Evolutionary conservation across 768 basidiomycete species (phyloP).

Genomic region (Psilocybe cyanescens): DNA sequence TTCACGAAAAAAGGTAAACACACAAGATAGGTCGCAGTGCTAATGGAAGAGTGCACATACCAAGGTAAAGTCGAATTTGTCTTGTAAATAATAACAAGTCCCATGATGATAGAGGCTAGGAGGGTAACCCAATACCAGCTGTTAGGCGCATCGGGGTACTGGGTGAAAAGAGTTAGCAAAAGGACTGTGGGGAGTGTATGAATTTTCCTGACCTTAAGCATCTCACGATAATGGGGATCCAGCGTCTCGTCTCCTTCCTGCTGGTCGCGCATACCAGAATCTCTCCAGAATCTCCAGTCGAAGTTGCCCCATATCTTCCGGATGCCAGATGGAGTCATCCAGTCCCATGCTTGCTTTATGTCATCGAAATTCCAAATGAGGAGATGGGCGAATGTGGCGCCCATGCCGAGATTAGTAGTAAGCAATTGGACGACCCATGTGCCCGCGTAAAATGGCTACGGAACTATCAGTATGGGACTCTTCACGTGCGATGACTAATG

Average conservation of each 20-base stretch:
- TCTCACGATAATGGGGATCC: constrained; percentile 54
- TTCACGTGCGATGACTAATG: no score
- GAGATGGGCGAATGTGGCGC: constrained; percentile 51
- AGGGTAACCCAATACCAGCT: constrained; percentile 56
- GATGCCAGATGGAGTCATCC: constrained; percentile 42
- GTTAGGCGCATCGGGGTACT: constrained; percentile 61
- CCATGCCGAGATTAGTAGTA: constrained; percentile 48
- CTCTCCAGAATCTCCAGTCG: constrained; percentile 46
- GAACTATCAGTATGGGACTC: no score
- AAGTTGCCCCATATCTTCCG: constrained; percentile 36
- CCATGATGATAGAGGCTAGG: constrained; percentile 43
- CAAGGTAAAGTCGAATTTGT: constrained; percentile 51
- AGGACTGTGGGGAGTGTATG: not conserved
- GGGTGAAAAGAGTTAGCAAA: not conserved
- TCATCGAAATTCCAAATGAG: constrained; percentile 50
- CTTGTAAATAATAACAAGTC: constrained; percentile 48
- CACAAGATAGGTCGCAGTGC: not conserved
- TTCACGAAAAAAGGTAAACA: constrained; percentile 13
- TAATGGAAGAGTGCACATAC: constrained; percentile 26
- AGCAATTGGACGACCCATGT: constrained; percentile 51
- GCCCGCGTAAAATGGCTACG: constrained; percentile 48
- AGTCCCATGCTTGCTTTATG: constrained; percentile 45
- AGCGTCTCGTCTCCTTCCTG: constrained; percentile 33
- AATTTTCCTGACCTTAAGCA: constrained; percentile 43
- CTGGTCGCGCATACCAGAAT: constrained; percentile 41